Percentiles rank a stretch among this genome's conserved stretches.
Conservation (phyloP, 306 rosid species). For the Acacia confusa region DNA sequence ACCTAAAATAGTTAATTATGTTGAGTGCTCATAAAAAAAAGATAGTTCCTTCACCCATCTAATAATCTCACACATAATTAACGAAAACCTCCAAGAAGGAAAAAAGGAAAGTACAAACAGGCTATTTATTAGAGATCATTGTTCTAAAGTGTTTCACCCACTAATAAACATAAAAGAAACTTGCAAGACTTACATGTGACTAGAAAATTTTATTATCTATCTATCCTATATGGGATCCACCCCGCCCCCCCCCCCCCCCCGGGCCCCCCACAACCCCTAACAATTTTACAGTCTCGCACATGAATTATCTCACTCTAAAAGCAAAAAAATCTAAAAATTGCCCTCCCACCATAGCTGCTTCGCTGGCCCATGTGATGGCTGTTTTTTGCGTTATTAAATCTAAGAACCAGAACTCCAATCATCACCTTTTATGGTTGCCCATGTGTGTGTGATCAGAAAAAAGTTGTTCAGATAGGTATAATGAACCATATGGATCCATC, state of each 20-base stretch:
- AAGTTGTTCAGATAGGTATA: slow-evolving; percentile 39
- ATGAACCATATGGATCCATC: slow-evolving; percentile 11
- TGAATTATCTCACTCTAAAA: slow-evolving; percentile 20
- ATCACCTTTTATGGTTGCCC: slow-evolving; percentile 51
- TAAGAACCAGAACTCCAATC: slow-evolving; percentile 48
- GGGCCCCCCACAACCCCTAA: too few relatives aligned
- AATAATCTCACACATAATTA: neutral
- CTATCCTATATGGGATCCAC: slow-evolving; percentile 35
- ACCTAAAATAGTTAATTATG: too few relatives aligned
- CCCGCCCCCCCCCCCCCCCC: neutral
- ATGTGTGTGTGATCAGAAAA: slow-evolving; percentile 5
- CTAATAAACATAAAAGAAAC: slow-evolving; percentile 27
- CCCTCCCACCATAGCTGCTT: slow-evolving; percentile 44
- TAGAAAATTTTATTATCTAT: neutral
- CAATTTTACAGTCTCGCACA: slow-evolving; percentile 38
- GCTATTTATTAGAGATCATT: slow-evolving; percentile 15
- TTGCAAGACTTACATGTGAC: slow-evolving; percentile 43
- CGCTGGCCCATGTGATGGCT: slow-evolving; percentile 56
- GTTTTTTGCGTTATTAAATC: slow-evolving; percentile 17
- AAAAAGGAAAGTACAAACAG: slow-evolving; percentile 18
- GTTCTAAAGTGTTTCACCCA: slow-evolving; percentile 11
- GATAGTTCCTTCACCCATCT: too few relatives aligned
- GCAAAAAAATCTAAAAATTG: neutral
- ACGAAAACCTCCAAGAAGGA: slow-evolving; percentile 6
- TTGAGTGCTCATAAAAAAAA: too few relatives aligned